Conservation (phyloP, 495 filamentous ascomycete species). For the Tuber umbilicatum region DNA sequence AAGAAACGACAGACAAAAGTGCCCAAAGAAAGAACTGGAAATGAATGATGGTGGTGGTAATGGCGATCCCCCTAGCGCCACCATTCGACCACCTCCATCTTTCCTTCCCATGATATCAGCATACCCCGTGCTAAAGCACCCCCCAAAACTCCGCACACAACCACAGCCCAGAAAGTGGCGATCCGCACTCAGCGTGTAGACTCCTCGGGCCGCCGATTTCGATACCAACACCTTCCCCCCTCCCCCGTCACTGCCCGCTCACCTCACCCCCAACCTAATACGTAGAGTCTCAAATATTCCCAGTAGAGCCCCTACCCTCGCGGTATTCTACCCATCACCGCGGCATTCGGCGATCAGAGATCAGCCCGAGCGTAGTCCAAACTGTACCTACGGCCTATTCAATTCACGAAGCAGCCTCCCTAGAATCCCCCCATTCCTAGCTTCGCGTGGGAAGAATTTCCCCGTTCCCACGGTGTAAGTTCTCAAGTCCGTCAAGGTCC, state of each 20-base stretch:
- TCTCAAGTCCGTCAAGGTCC: slow-evolving; percentile 8
- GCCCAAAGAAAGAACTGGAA: neutral
- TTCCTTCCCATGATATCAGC: neutral
- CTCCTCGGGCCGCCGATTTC: neutral
- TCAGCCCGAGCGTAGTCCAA: neutral
- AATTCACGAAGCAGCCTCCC: slow-evolving; percentile 30
- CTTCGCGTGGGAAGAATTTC: slow-evolving; percentile 26
- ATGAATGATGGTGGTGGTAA: neutral
- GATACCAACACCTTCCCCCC: neutral
- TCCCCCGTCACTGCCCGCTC: neutral
- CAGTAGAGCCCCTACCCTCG: neutral
- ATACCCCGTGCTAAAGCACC: neutral
- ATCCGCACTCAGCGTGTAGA: neutral
- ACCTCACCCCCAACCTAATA: neutral
- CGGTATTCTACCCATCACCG: neutral
- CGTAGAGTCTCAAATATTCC: neutral
- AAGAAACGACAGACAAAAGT: neutral
- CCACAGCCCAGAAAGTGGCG: slow-evolving; percentile 1
- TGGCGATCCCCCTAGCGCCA: neutral
- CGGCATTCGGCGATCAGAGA: neutral
- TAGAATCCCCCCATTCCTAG: slow-evolving; percentile 21
- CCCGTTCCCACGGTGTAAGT: slow-evolving; percentile 16
- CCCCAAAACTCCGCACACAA: neutral
- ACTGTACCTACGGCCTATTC: neutral
- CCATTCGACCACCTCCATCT: neutral